These are phyloP conservation scores for Cyclanthera cordifolia DNA, from an alignment of 306 rosid species.

Conservation along the genomic window DNA sequence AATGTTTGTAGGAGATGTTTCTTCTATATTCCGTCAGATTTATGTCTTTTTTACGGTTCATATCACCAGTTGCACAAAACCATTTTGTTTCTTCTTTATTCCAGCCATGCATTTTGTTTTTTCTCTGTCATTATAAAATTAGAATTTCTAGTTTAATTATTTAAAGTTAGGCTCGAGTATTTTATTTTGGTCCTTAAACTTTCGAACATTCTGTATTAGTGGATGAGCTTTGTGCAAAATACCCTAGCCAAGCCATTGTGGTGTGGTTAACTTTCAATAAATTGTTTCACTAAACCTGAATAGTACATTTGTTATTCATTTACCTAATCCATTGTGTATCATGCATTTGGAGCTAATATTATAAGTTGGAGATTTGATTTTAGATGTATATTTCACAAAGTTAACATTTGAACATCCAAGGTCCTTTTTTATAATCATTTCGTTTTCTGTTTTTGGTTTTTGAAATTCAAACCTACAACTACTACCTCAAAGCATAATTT, in stretches of 20 bases:
- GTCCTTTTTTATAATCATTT: too few species aligned
- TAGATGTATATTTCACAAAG: not conserved
- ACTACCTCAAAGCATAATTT: too few species aligned
- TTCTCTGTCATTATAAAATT: not conserved
- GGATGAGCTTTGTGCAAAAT: not conserved
- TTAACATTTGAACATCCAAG: not conserved
- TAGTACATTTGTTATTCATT: not conserved
- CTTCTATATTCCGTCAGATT: not conserved
- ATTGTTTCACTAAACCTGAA: not conserved
- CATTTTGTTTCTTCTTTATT: not conserved
- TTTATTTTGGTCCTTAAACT: not conserved
- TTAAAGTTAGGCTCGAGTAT: not conserved
- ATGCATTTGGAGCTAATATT: not conserved
- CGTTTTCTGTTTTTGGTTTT: too few species aligned
- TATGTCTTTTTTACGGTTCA: not conserved
- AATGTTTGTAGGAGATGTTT: not conserved
- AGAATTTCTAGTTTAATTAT: not conserved
- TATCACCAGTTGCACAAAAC: not conserved
- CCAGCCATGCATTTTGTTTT: not conserved
- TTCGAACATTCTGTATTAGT: not conserved
- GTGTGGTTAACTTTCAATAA: not conserved
- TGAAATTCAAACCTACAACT: too few species aligned
- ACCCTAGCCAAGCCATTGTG: not conserved
- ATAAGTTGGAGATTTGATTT: not conserved
- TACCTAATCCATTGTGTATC: not conserved